A percentile compares a stretch with the other conserved stretches of the same genome.
These are phyloP conservation scores for Limnanthes douglasii DNA, from an alignment of 345 rosid species.

Conservation along the genomic window DNA sequence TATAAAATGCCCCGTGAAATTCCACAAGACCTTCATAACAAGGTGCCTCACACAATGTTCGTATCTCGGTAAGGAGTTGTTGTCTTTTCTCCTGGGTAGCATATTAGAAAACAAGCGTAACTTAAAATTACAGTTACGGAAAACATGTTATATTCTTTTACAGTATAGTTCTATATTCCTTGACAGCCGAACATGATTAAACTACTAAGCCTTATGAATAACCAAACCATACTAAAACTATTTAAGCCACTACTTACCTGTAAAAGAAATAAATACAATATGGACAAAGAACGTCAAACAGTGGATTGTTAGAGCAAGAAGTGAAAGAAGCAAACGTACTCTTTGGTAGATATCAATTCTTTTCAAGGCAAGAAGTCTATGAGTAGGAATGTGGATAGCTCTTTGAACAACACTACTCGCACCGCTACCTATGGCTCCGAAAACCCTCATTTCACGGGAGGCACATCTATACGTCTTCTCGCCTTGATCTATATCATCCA, in stretches of 20 bases:
- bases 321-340: slow-evolving; percentile 17
- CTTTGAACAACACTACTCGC: slow-evolving; percentile 98
- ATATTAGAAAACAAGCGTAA: slow-evolving; percentile 1
- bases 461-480: slow-evolving; percentile 85
- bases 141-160: too few relatives aligned
- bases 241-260: not conserved
- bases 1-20: slow-evolving; percentile 90
- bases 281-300: too few relatives aligned
- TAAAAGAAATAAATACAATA: too few relatives aligned
- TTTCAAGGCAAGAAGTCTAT: slow-evolving; percentile 78
- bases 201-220: too few relatives aligned
- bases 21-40: slow-evolving; percentile 85
- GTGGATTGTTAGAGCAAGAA: slow-evolving; percentile 1
- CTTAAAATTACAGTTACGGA: too few relatives aligned
- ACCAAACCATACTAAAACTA: not conserved
- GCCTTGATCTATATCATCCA: slow-evolving; percentile 34
- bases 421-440: slow-evolving; percentile 91
- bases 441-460: slow-evolving; percentile 80
- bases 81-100: slow-evolving; percentile 75
- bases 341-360: slow-evolving; percentile 83
- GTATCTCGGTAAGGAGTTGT: slow-evolving; percentile 85
- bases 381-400: slow-evolving; percentile 84
- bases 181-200: too few relatives aligned
- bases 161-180: too few relatives aligned
- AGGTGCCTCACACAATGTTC: slow-evolving; percentile 91